These are phyloP conservation scores for Colletotrichum eremochloae DNA, from an alignment of 2,329 filamentous ascomycete genomes.

Conservation along the genomic window DNA sequence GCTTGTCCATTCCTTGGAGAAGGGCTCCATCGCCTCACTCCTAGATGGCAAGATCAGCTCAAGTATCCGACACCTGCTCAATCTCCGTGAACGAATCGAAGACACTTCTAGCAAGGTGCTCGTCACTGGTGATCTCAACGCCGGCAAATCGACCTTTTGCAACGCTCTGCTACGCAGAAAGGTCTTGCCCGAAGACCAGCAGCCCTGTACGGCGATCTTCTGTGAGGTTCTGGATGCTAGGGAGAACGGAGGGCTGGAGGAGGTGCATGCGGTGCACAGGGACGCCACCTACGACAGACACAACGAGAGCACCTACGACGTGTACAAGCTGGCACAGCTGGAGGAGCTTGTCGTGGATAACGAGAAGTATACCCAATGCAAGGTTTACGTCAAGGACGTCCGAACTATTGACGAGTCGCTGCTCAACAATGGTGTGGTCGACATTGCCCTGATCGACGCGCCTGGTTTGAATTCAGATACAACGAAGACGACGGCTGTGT, in stretches of 20 bases:
- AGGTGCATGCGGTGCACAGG: conserved; percentile 95
- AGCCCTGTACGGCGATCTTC: conserved; percentile 98
- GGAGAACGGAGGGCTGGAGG: conserved; percentile 91
- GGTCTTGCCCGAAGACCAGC: conserved; percentile 94
- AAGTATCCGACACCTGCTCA: conserved; percentile 89
- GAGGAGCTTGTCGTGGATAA: conserved; percentile 94
- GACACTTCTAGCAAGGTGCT: conserved; percentile 98
- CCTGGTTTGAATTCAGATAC: conserved; percentile 97
- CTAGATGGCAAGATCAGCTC: conserved; percentile 95
- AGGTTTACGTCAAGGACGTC: conserved; percentile 94
- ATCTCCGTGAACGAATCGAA: conserved; percentile 92
- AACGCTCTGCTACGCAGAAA: conserved; percentile 96
- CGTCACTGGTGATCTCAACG: conserved; percentile 95
- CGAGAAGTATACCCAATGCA: conserved; percentile 91
- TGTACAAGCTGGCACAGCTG: conserved; percentile 81
- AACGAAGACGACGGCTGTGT: conserved; percentile 96
- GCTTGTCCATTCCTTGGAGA: conserved; percentile 94
- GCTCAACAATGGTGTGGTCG: conserved; percentile 96
- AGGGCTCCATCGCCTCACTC: conserved; percentile 88
- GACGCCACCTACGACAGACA: conserved; percentile 84
- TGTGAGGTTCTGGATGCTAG: conserved; percentile 95
- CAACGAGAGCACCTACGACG: conserved; percentile 94
- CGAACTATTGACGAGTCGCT: conserved; percentile 92
- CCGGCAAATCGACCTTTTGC: conserved; percentile 98
- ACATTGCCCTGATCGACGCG: conserved; percentile 97